Evolutionary conservation across 345 rosid species (phyloP), one percentile per base, ranked within the genome.

Genomic region (Punica granatum): DNA sequence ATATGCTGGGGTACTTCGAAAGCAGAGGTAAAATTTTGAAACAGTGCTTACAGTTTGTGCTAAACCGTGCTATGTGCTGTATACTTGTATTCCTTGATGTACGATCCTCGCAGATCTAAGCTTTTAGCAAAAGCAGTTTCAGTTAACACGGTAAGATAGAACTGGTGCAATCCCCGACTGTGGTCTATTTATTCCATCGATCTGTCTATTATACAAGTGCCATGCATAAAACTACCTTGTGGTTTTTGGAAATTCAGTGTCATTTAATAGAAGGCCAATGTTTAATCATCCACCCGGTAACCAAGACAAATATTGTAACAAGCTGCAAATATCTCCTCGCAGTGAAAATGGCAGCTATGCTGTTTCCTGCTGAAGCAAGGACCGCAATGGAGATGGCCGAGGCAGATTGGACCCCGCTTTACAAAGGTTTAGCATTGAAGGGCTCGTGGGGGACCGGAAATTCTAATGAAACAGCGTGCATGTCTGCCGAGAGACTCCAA

Each of bases 281-380:
- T n/a, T n/a, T n/a, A n/a, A n/a, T n/a, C n/a, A n/a, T n/a, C n/a
- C n/a, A n/a, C n/a, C n/a, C n/a, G n/a, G n/a, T n/a, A n/a, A n/a
- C n/a, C n/a, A n/a, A n/a, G n/a, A n/a, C n/a, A n/a, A n/a, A n/a
- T n/a, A n/a, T n/a, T n/a, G n/a, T n/a, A n/a, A n/a, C n/a, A n/a
- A n/a, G n/a, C n/a, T n/a, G n/a, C n/a, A n/a, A n/a, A 11, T 37
- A 37, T 43, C 39, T 36, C 67, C 25, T 73, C 25, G 16, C 85
- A 84, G 88, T 84, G 72, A 71, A 67, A 48, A 77, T 77, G 61
- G 85, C 88, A 7, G 60, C 67, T 37, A 67, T 74, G 71, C 51
- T 77, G 31, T 84, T 75, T 66, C 88, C 88, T 14, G 65, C 73
- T 1, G 85, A 84, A 74, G 83, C 83, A 58, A 81, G 60, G 73